Base-by-base conservation (phyloP, 805 yeast species). In the Hermanozyma aechmeae region DNA sequence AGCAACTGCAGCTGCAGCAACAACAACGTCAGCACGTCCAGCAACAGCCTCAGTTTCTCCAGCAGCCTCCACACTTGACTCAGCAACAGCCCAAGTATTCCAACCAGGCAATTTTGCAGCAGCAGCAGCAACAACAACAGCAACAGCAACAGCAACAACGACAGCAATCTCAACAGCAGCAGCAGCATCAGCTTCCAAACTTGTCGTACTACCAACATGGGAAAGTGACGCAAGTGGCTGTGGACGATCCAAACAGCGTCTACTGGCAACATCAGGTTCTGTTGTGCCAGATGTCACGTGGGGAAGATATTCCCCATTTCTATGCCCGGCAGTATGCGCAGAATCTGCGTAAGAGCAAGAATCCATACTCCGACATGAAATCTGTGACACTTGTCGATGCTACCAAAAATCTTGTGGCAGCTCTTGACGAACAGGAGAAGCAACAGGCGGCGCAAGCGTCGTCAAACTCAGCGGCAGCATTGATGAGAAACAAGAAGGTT, bases 301-400 rank as follows among this genome's bases (percentile, higher is more conserved):
- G 46, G 13, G 69, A 82, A 17, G 73, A 70, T 43, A 52, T 71
- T 15, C 82, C 93, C 3, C 95, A 84, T 55, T 77, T 68, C 46
- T 84, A 82, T 56, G 95, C 95, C 4, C 69, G 94, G 34, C 75
- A 76, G 38, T 86, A 85, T 16, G 95, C 95, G 5, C 61, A 76
- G 10, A 64, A 73, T 31, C 77, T 81, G 1, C 61, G 79, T 45
- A 68, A 64, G 45, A 41, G 46, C 13, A 59, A 52, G 48, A 58
- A 46, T 32, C 61, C 59, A 20, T 61, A 49, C 42, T 54, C 38
- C 30, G 66, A 51, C 24, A 49, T 48, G 17, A 62, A 62, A 40
- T 28, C 57, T 5, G 60, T 58, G 23, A 57, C 56, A 26, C 52
- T 62, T 33, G 43, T 62, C 12, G 68, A 62, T 24, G 66, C 68